phyloP scores from a whole-genome alignment of 371 early-diverging fungal genomes.

The Smittium mucronatum region DNA sequence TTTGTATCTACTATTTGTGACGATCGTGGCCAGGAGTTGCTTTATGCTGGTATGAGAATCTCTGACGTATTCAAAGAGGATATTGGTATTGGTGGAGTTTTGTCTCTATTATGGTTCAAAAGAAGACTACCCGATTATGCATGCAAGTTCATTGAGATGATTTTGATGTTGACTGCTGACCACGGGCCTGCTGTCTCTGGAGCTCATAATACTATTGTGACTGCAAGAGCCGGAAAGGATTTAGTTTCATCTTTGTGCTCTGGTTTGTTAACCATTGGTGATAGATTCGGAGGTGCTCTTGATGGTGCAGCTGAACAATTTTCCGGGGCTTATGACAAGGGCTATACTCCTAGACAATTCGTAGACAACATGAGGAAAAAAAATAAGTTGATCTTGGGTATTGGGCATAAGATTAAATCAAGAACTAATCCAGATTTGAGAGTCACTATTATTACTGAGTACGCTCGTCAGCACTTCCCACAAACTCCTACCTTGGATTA shows the following conservation, averaged over 20 bases:
- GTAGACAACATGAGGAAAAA: slow-evolving; percentile 82
- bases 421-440: slow-evolving; percentile 96
- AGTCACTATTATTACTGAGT: slow-evolving; percentile 86
- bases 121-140: slow-evolving; percentile 89
- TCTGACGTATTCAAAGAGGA: slow-evolving; percentile 94
- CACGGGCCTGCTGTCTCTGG: slow-evolving; percentile 93
- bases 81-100: slow-evolving; percentile 94
- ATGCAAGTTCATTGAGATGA: slow-evolving; percentile 96
- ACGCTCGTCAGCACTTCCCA: slow-evolving; percentile 81
- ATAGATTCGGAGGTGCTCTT: slow-evolving; percentile 93
- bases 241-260: slow-evolving; percentile 86
- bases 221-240: slow-evolving; percentile 96
- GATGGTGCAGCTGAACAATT: slow-evolving; percentile 92
- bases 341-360: slow-evolving; percentile 77
- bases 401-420: slow-evolving; percentile 98
- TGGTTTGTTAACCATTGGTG: slow-evolving; percentile 91
- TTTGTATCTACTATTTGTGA: slow-evolving; percentile 97
- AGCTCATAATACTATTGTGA: slow-evolving; percentile 97
- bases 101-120: slow-evolving; percentile 96
- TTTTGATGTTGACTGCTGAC: slow-evolving; percentile 96
- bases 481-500: slow-evolving; percentile 77
- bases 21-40: slow-evolving; percentile 95
- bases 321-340: slow-evolving; percentile 77
- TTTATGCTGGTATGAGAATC: slow-evolving; percentile 97
- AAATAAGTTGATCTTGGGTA: slow-evolving; percentile 88